A percentile compares a stretch with the other conserved stretches of the same genome.
Conservation (phyloP, 225 moss, liverwort and hornwort genomes). For the Marchantia polymorpha region DNA sequence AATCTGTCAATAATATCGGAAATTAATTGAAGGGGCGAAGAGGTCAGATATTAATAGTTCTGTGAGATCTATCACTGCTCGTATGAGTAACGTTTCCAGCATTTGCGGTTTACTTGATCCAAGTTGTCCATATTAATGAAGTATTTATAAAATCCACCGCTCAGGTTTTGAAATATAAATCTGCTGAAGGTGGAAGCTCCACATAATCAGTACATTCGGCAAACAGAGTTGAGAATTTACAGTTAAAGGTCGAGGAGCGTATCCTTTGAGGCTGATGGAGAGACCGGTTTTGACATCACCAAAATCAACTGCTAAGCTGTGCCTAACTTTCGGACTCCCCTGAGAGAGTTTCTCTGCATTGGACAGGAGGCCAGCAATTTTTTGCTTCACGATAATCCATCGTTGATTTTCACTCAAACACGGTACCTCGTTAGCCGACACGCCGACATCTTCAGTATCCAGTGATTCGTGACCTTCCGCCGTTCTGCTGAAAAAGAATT, state of each 20-base stretch:
- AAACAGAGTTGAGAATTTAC: slow-evolving; percentile 36
- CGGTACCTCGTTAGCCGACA: background rate
- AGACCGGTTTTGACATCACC: slow-evolving; percentile 88
- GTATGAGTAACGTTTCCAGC: too few species aligned
- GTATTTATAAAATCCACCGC: background rate
- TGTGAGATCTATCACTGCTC: too few species aligned
- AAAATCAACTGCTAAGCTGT: slow-evolving; percentile 79
- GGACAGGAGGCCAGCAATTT: slow-evolving; percentile 48
- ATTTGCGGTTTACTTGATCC: too few species aligned
- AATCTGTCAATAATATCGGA: too few species aligned
- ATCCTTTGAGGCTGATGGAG: slow-evolving; percentile 75
- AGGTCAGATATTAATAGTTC: too few species aligned
- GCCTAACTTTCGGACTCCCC: slow-evolving; percentile 36
- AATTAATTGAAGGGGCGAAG: too few species aligned
- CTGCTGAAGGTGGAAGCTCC: background rate
- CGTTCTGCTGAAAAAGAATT: too few species aligned
- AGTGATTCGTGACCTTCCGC: too few species aligned
- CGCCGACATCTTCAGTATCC: too few species aligned
- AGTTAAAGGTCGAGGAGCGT: slow-evolving; percentile 77
- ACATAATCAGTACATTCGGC: background rate
- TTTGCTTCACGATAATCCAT: slow-evolving; percentile 49
- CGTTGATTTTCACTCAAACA: slow-evolving; percentile 27
- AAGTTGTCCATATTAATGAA: too few species aligned
- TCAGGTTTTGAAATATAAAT: background rate
- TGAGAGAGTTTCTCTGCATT: slow-evolving; percentile 58